Evolutionary conservation across 805 yeast genomes (phyloP).

Genomic region (Wickerhamiella alocasiicola): DNA sequence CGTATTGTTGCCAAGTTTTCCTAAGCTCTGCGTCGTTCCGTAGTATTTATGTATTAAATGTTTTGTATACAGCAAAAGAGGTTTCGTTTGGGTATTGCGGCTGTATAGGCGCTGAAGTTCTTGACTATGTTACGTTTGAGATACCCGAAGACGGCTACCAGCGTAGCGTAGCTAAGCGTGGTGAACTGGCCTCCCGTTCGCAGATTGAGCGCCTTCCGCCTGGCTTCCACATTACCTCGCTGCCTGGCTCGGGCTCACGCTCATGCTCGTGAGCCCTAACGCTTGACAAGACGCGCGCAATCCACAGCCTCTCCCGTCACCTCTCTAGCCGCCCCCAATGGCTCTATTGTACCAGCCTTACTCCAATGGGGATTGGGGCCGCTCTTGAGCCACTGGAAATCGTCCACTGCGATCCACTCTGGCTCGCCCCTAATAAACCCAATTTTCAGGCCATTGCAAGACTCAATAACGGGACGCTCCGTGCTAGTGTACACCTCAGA

Average conservation of each 20-base stretch:
- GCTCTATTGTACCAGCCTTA: neutral
- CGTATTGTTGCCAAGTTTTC: conserved; percentile 83
- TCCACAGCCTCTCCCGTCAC: neutral
- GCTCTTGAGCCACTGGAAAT: conserved; percentile 4
- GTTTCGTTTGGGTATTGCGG: neutral
- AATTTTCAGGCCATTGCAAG: neutral
- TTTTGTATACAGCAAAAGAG: neutral
- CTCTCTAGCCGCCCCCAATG: too few species aligned
- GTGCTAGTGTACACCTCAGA: conserved; percentile 1
- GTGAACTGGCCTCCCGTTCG: too few species aligned
- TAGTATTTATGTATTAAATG: too few species aligned
- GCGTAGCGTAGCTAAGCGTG: too few species aligned
- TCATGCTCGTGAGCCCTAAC: neutral
- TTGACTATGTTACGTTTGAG: too few species aligned
- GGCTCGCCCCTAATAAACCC: neutral
- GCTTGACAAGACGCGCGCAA: neutral
- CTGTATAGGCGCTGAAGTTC: too few species aligned
- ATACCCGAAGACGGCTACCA: too few species aligned
- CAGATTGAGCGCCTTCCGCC: too few species aligned
- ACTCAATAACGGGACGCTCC: conserved; percentile 4
- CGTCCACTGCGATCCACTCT: neutral
- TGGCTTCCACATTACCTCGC: too few species aligned
- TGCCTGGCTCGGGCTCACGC: too few species aligned
- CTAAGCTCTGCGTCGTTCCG: too few species aligned
- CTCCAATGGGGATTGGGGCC: conserved; percentile 2